These are phyloP conservation scores for Seminavis robusta DNA, from an alignment of 108 stramenopile genomes.

Conservation along the genomic window DNA sequence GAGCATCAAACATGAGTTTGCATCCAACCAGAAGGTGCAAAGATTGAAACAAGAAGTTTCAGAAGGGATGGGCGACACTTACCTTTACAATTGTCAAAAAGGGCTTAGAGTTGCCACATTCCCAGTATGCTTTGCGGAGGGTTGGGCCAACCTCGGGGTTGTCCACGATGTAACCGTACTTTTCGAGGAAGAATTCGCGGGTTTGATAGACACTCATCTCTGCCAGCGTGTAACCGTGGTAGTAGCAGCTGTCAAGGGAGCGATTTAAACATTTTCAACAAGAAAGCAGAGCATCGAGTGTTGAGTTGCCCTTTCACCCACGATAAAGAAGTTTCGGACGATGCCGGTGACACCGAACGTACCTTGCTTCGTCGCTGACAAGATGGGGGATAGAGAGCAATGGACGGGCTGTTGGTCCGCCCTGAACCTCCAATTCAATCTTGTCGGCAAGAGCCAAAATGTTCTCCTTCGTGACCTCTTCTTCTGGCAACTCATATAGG, in stretches of 20 bases:
- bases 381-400: constrained; percentile 64
- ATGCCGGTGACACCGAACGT: no score
- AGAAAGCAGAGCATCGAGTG: no score
- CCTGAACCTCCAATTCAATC: constrained; percentile 60
- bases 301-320: no score
- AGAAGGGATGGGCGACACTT: no score
- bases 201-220: constrained; percentile 83
- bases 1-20: no score
- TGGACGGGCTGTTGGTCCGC: constrained; percentile 59
- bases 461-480: constrained; percentile 49
- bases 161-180: constrained; percentile 63
- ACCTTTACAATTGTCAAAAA: constrained; percentile 65
- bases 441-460: constrained; percentile 57
- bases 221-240: constrained; percentile 65
- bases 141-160: constrained; percentile 67
- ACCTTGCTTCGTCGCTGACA: constrained; percentile 61
- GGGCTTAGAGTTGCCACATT: constrained; percentile 57
- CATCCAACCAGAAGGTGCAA: no score
- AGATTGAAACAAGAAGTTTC: no score
- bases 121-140: constrained; percentile 54
- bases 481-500: constrained; percentile 65
- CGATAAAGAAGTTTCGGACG: no score
- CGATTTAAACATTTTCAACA: no score
- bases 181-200: constrained; percentile 51
- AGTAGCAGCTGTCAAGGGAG: constrained; percentile 51